Conservation (phyloP, 768 basidiomycete genomes). For the Coprinopsis sp. region DNA sequence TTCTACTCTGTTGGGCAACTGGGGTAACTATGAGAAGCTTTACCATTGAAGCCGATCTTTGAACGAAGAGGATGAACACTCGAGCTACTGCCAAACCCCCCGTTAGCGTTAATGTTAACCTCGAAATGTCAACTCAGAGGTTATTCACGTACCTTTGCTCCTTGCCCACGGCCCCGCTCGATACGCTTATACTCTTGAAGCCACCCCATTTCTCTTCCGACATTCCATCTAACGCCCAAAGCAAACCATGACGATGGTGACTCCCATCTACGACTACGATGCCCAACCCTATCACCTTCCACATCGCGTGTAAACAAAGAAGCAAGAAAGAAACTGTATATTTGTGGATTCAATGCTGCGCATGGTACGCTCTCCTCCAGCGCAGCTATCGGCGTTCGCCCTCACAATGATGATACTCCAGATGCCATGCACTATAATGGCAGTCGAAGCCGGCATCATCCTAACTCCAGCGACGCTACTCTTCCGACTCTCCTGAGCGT, state of each 20-base stretch:
- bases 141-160: conserved; percentile 4
- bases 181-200: background rate
- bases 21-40: too few relatives aligned
- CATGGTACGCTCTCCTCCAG: background rate
- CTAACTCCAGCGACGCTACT: background rate
- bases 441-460: background rate
- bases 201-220: conserved; percentile 1
- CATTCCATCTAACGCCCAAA: conserved; percentile 7
- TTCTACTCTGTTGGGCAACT: too few relatives aligned
- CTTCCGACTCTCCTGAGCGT: background rate
- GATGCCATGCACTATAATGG: background rate
- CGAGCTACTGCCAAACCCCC: too few relatives aligned
- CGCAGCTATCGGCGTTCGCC: too few relatives aligned
- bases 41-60: too few relatives aligned
- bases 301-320: background rate
- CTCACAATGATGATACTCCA: too few relatives aligned
- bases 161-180: too few relatives aligned
- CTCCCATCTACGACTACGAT: conserved; percentile 9
- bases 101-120: background rate
- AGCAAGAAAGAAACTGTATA: background rate
- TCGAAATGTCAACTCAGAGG: conserved; percentile 4
- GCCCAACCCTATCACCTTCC: background rate
- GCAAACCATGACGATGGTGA: conserved; percentile 10
- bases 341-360: background rate
- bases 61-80: background rate